Percentiles rank a stretch among this genome's conserved stretches.
Conservation (phyloP, 306 rosid species). For the Pterocarpus santalinus region DNA sequence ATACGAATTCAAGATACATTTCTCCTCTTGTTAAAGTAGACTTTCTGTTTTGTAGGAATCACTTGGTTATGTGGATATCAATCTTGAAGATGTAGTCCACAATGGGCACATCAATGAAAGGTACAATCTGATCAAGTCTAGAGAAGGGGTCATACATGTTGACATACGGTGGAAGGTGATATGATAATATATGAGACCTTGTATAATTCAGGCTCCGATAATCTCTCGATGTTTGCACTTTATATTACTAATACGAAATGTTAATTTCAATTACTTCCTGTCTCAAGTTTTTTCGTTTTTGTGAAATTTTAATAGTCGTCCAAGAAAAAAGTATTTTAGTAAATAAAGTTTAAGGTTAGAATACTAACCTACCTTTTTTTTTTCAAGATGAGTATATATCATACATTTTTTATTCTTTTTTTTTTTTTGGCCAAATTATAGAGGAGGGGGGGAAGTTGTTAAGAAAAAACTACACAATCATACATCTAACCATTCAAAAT, state of each 20-base stretch:
- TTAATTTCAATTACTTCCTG: background rate
- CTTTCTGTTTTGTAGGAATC: background rate
- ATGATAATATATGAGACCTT: constrained; percentile 7
- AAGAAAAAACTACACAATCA: too few relatives aligned
- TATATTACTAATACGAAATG: background rate
- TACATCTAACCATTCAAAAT: too few relatives aligned
- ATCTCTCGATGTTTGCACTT: too few relatives aligned
- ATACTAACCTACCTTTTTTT: too few relatives aligned
- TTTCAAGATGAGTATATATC: too few relatives aligned
- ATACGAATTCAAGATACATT: too few relatives aligned
- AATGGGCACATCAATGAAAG: constrained; percentile 44
- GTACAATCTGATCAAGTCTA: constrained; percentile 49
- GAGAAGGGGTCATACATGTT: constrained; percentile 40
- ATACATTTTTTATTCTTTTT: too few relatives aligned
- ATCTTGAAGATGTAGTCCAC: constrained; percentile 42
- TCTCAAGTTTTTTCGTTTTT: background rate
- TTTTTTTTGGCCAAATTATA: too few relatives aligned
- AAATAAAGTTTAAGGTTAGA: too few relatives aligned
- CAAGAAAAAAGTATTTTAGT: too few relatives aligned
- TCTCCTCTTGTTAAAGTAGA: background rate
- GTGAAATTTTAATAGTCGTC: too few relatives aligned
- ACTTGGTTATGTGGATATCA: constrained; percentile 7
- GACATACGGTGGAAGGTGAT: constrained; percentile 44
- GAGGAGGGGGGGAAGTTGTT: too few relatives aligned
- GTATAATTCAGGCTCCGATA: background rate